Base-by-base conservation (phyloP, 805 yeast genomes). In the Schwanniomyces occidentalis region DNA sequence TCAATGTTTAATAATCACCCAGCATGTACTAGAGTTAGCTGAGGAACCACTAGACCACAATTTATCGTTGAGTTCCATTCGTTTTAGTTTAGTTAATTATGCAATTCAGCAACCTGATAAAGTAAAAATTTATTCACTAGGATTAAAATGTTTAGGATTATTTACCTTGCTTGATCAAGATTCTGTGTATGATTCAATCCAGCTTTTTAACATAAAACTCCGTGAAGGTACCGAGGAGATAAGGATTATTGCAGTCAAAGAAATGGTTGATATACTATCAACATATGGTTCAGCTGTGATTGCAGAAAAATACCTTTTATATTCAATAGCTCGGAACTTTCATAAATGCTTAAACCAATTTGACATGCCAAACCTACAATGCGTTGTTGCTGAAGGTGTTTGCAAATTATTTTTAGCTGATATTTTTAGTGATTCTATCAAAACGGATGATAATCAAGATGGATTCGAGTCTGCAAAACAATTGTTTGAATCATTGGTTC, bases 341-440 rank as follows among this genome's bases (percentile, higher is more conserved):
- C 83, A 80, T 62, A 76, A 80, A 52, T 75, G 82, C 1, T 63
- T 85, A 45, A 75, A 77, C 50, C 73, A 73, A 44, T 65, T 65
- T 38, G 73, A 73, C 4, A 64, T 75, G 45, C 85, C 85, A 1
- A 75, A 73, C 17, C 71, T 88, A 13, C 96, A 87, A 54, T 80
- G 91, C 0, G 70, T 79, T 1, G 84, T 91, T 7, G 95, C 91
- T 0, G 95, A 87, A 51, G 95, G 95, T 0, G 63, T 90, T 16
- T 85, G 90, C 50, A 90, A 91, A 61, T 63, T 91, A 32, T 78
- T 82, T 47, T 66, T 93, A 34, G 84, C 91, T 10, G 95, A 85
- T 44, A 73, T 85, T 14, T 71, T 89, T 37, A 73, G 69, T 5
- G 89, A 84, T 50, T 81, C 76, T 38, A 86, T 82, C 37, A 46